Percentiles rank a stretch among this genome's conserved stretches.
These are phyloP conservation scores for Leucosporidium creatinivorum DNA, from an alignment of 768 basidiomycete genomes.

Conservation along the genomic window DNA sequence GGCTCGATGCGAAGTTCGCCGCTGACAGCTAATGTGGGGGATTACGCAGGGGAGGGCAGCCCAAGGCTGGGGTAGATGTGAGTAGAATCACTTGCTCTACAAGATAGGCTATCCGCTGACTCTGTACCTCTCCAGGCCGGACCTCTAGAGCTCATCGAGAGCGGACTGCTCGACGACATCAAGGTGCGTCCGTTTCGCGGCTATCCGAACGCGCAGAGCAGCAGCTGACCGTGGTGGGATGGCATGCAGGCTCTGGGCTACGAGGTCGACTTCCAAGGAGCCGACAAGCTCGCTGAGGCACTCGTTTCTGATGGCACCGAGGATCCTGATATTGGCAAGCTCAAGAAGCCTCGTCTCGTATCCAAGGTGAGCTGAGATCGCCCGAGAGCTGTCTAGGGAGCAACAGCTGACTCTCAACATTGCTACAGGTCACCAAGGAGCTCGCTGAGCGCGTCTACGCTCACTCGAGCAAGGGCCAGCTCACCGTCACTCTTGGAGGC, in stretches of 20 bases:
- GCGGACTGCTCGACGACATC: constrained; percentile 56
- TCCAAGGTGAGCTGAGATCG: constrained; percentile 45
- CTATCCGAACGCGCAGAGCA: too few species aligned
- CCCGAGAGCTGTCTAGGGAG: background rate
- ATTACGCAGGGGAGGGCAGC: constrained; percentile 48
- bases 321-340: constrained; percentile 75
- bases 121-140: constrained; percentile 48
- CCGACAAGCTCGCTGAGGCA: constrained; percentile 11
- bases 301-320: constrained; percentile 43
- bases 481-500: constrained; percentile 87
- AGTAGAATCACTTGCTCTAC: background rate
- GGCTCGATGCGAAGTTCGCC: background rate
- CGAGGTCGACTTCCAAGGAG: constrained; percentile 78
- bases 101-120: constrained; percentile 8
- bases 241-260: constrained; percentile 57
- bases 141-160: constrained; percentile 80
- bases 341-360: constrained; percentile 86
- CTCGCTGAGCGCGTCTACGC: constrained; percentile 69
- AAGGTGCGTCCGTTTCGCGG: constrained; percentile 13
- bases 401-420: background rate
- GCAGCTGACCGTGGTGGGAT: background rate
- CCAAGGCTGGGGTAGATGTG: constrained; percentile 67
- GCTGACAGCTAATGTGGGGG: background rate
- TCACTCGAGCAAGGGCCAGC: constrained; percentile 66
- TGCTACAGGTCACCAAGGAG: constrained; percentile 55